Evolutionary conservation across 371 early-diverging fungal species (phyloP).

Genomic region (Mucor saturninus): DNA sequence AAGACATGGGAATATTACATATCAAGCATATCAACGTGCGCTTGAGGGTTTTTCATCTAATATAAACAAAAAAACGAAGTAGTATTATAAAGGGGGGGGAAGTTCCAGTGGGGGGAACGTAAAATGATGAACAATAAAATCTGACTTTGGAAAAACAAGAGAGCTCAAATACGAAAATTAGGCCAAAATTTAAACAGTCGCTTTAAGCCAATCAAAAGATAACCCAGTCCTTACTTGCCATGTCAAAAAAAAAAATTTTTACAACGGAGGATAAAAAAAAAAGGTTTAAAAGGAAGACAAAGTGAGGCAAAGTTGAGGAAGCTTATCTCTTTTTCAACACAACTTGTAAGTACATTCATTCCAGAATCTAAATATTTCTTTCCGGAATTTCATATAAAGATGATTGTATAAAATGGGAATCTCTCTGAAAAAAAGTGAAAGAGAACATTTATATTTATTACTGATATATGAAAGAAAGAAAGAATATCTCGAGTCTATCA

Average conservation of each 20-base stretch:
- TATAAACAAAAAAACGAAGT: no score
- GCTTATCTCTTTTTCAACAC: not conserved
- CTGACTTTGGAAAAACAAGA: no score
- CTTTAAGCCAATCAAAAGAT: not conserved
- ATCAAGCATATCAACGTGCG: no score
- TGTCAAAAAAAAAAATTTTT: constrained; percentile 6
- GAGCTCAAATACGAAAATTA: no score
- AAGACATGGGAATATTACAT: no score
- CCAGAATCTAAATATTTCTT: not conserved
- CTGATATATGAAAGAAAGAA: constrained; percentile 20
- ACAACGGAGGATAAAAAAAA: not conserved
- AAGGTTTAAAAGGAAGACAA: not conserved
- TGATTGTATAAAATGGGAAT: constrained; percentile 36
- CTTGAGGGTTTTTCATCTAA: no score
- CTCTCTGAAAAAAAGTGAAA: constrained; percentile 32
- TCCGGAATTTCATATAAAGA: constrained; percentile 14
- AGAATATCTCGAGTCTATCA: not conserved
- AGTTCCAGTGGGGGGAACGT: no score
- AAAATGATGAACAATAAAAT: no score
- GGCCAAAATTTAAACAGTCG: not conserved
- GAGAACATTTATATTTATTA: constrained; percentile 33
- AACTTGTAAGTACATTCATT: constrained; percentile 1
- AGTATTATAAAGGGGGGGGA: no score
- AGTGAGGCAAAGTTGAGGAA: not conserved
- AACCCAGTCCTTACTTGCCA: not conserved